Evolutionary conservation across 805 yeast genomes (phyloP), one percentile per base, ranked within the genome.

Genomic region (Myxozyma lipomycoides): DNA sequence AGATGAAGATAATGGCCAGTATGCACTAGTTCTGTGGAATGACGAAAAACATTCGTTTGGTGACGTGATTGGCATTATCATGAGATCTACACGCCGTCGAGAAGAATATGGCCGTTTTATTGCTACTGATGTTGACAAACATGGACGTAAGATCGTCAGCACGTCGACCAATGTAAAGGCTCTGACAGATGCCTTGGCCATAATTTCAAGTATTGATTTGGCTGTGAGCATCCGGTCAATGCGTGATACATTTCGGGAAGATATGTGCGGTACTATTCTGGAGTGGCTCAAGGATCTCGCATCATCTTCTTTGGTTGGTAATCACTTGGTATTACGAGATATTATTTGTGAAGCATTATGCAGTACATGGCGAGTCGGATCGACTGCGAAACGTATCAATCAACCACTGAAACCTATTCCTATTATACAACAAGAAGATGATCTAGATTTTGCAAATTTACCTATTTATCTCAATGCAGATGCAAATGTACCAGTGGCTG

Each of bases 191-290:
- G 72, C 83, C 32, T 84, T 84, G 60, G 68, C 69, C n/a, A 68
- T 74, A 2, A 66, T 87, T 26, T 77, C 78, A 21, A 69, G 80
- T 0, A 82, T 87, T 0, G 89, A 89, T 0, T 70, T 86, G 18
- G 77, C 83, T 1, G 75, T 83, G 1, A 77, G 86, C 43, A 81
- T 88, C 15, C 70, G 87, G 48, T 78, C 82, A 46, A 73, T 79
- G 17, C 70, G 89, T 49, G 95, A 87, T 62, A 70, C 78, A 4
- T 83, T 86, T 62, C 71, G 93, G 46, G 95, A 88, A 62, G 90
- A 84, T 50, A 81, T 85, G 86, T 82, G 84, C 58, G 82, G 78
- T 38, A 88, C 83, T 54, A 79, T 87, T 18, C 64, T 85, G 4
- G 60, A 64, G n/a, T 84, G 93, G 89, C 63, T 87, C 3, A 65